These are phyloP conservation scores for Boletus vermiculosoides DNA, from an alignment of 768 basidiomycete genomes.

Conservation along the genomic window DNA sequence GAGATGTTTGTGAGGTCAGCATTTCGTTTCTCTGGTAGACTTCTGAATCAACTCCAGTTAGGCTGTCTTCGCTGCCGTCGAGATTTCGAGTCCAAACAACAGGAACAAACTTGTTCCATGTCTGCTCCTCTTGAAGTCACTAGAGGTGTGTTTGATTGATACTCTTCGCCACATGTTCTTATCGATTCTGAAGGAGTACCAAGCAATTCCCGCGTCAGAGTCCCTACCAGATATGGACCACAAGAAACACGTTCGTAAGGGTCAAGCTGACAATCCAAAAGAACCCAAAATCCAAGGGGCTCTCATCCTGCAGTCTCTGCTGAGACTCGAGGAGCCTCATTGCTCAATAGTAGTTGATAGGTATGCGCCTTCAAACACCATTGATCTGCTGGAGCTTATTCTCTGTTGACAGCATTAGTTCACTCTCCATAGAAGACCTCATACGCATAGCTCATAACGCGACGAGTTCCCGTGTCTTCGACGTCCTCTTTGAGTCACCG, in stretches of 20 bases:
- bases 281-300: constrained; percentile 83
- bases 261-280: constrained; percentile 35
- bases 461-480: constrained; percentile 76
- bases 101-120: constrained; percentile 62
- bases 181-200: constrained; percentile 25
- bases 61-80: constrained; percentile 63
- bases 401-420: constrained; percentile 47
- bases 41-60: constrained; percentile 30
- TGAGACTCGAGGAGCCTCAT: constrained; percentile 64
- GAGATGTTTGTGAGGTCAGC: constrained; percentile 57
- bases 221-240: constrained; percentile 10
- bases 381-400: constrained; percentile 7
- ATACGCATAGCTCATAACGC: constrained; percentile 60
- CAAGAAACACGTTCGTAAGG: constrained; percentile 15
- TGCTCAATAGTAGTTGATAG: constrained; percentile 69
- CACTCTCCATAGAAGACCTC: constrained; percentile 57
- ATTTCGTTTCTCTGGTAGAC: background rate
- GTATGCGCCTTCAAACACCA: constrained; percentile 37
- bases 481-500: constrained; percentile 68
- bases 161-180: background rate
- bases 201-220: constrained; percentile 7
- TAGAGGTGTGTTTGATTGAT: constrained; percentile 41
- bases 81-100: constrained; percentile 48
- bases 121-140: constrained; percentile 52
- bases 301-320: constrained; percentile 78